Base-by-base conservation (phyloP, 1,139 yeast species). In the Protomyces macrosporus region DNA sequence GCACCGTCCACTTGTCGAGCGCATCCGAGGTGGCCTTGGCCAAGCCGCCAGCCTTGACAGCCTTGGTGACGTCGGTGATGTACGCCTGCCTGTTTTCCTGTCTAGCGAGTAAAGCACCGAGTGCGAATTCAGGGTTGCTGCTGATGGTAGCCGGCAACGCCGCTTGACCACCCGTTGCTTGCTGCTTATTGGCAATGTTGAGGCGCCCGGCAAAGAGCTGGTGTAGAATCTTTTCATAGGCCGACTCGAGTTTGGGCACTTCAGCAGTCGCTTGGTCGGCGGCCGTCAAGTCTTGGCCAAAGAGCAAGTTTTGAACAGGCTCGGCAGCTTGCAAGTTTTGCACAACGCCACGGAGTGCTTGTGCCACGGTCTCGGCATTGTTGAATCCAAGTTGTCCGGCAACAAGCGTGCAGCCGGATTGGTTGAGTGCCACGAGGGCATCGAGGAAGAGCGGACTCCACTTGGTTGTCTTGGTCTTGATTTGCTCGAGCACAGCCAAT, bases 91-190 rank as follows among this genome's bases (percentile, higher is more conserved):
- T 80, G 68, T 81, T 78, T 70, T 85, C 84, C 70, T 84, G 81
- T 52, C 77, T 78, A 55, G 81, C 82, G 70, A 90, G 76, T 72
- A 80, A 90, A 45, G 84, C 78, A 75, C 98, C 98, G 69, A 82
- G 89, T 1, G 97, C 97, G 72, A 78, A 90, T 75, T 90, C 97
- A 9, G 98, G 98, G 67, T 79, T 81, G 16, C 57, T 63, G 23
- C 69, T 42, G 45, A 67, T 57, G 4, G 59, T 32, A 4, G 60
- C 48, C 4, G 55, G 66, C 34, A 60, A 35, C 9, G 66, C 23
- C 16, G 40, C n/a, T 14, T 30, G 9, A 7, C 51, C 54, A 10
- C 50, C 52, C 33, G 40, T 45, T 7, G 72, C 70, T 23, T 23
- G 23, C 23, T 23, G 23, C 53, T 84, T 77, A 74, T 89, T 88